Evolutionary conservation across 1,139 yeast species (phyloP), one percentile per base, ranked within the genome.

Genomic region (Nakaseomyces bracarensis): DNA sequence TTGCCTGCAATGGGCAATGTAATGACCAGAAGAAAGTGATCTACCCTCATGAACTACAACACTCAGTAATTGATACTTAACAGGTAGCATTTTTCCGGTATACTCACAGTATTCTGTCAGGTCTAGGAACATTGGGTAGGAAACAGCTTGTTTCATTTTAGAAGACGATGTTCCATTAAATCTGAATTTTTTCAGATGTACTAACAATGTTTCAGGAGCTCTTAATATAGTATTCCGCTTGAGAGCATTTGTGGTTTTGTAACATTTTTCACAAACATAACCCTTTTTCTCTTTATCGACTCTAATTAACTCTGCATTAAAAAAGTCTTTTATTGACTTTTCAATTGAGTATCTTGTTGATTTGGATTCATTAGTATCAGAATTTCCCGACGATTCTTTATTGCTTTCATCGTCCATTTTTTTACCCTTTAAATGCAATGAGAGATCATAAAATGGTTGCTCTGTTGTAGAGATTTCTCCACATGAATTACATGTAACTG

Each of bases 11-110:
- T 84, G 87, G 1, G 95, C 82, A 48, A 87, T 76, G 58, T 91
- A 91, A 63, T 91, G 99, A 4, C 99, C 99, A 6, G 93, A 80
- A 38, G 89, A 79, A 11, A 89, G 79, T 1, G 95, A 83, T 48
- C 97, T 73, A 31, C 98, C 98, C 57, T 86, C 95, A 60, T 91
- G 99, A 14, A 87, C 89, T 47, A 89, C 83, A 16, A 89, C 96
- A 15, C 91, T 77, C n/a, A 77, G 71, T 48, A 91, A 71, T 58
- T 80, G 81, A 63, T 91, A 91, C 44, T 71, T 69, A 8, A 78
- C 74, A 1, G 82, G 77, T 15, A 68, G 65, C 1, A 61, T 44
- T 5, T 58, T 51, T 10, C 54, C 45, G 1, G 47, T 38, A 14
- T 45, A 45, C 15, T 39, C 38, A 41, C 60, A 57, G 42, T 74